These are phyloP conservation scores for Melocanna baccifera DNA, from an alignment of 176 grass and related monocot genomes.

Conservation along the genomic window DNA sequence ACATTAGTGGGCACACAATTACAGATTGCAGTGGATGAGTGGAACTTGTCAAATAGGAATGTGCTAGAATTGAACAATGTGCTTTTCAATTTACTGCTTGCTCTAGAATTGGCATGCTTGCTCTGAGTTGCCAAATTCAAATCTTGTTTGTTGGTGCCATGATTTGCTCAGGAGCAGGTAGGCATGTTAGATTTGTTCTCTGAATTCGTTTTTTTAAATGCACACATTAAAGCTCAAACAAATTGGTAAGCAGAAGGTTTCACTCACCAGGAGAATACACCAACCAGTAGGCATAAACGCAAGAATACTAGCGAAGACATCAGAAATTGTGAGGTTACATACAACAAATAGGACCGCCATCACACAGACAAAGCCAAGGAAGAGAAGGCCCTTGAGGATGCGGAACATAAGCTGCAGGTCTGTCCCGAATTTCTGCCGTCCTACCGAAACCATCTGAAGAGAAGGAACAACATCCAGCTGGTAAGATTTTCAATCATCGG, in stretches of 20 bases:
- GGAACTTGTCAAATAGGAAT: background rate
- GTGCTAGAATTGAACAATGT: background rate
- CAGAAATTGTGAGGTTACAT: constrained; percentile 60
- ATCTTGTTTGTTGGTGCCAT: background rate
- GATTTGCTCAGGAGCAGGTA: background rate
- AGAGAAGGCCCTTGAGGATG: constrained; percentile 90
- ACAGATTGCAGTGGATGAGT: background rate
- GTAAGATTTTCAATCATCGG: background rate
- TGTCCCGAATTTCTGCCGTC: constrained; percentile 47
- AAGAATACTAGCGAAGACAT: constrained; percentile 73
- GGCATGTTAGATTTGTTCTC: background rate
- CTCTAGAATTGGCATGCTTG: background rate
- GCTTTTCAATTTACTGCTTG: background rate
- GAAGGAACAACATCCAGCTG: background rate
- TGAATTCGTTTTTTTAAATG: background rate
- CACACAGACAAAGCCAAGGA: constrained; percentile 86
- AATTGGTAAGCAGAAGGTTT: background rate
- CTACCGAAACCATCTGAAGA: constrained; percentile 61
- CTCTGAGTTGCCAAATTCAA: background rate
- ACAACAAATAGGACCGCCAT: constrained; percentile 86
- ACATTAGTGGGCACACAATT: background rate
- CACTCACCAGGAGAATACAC: constrained; percentile 89
- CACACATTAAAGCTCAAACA: background rate
- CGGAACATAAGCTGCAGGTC: constrained; percentile 96
- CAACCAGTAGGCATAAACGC: constrained; percentile 91